A percentile compares a stretch with the other conserved stretches of the same genome.
phyloP scores from a whole-genome alignment of 164 flowering plant genomes.

The Stephania cephalantha region DNA sequence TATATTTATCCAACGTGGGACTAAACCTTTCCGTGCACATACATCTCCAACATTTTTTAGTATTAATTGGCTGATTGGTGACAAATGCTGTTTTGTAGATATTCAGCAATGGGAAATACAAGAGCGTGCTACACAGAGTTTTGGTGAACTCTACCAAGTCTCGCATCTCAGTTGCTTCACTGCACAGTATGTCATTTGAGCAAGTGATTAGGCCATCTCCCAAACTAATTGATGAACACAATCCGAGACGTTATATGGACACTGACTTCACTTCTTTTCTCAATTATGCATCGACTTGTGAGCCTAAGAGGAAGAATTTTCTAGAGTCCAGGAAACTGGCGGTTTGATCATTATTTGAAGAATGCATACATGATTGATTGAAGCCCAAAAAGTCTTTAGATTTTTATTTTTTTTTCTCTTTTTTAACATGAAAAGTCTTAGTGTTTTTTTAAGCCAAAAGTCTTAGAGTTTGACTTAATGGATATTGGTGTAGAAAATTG shows the following conservation, averaged over 20 bases:
- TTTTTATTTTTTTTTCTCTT: no score
- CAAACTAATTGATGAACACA: constrained; percentile 37
- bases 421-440: neutral
- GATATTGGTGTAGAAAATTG: neutral
- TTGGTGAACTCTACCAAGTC: constrained; percentile 42
- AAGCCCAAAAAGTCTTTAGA: neutral
- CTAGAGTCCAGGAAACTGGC: constrained; percentile 59
- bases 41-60: no score
- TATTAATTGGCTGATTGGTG: neutral
- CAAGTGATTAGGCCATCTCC: constrained; percentile 44
- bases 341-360: neutral
- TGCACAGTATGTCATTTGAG: constrained; percentile 56
- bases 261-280: constrained; percentile 64
- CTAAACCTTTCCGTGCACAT: no score
- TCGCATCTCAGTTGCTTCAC: constrained; percentile 66
- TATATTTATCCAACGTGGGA: no score
- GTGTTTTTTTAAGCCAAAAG: neutral
- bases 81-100: constrained; percentile 34
- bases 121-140: constrained; percentile 76
- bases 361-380: constrained; percentile 1
- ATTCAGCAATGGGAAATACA: constrained; percentile 87
- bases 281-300: constrained; percentile 45
- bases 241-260: constrained; percentile 62
- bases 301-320: constrained; percentile 59
- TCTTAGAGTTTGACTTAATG: neutral